These are phyloP conservation scores for Ilex paraguariensis DNA, from an alignment of 305 asterid genomes.

Conservation along the genomic window DNA sequence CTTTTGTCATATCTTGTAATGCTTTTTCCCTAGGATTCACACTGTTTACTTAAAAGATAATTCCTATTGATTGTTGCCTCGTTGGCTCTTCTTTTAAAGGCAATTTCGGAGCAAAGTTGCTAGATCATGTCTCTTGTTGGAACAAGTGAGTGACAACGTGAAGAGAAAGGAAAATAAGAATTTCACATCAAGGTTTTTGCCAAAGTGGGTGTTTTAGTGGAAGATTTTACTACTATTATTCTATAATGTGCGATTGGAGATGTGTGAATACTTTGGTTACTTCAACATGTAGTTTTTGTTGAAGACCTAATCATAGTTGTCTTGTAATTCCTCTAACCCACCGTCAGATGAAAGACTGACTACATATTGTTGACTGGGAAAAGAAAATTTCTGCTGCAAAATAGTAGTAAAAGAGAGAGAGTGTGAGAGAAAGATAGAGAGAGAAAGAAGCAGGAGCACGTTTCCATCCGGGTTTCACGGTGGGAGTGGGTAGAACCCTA, in stretches of 20 bases:
- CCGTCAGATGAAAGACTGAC: too few species aligned
- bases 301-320: too few species aligned
- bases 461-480: constrained; percentile 42
- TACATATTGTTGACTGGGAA: too few species aligned
- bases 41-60: not conserved
- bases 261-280: too few species aligned
- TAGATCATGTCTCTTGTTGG: not conserved
- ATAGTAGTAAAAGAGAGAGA: not conserved
- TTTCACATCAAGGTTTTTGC: too few species aligned
- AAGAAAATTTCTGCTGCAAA: too few species aligned
- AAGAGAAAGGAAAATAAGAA: too few species aligned
- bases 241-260: too few species aligned
- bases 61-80: not conserved
- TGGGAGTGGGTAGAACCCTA: constrained; percentile 33
- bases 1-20: not conserved
- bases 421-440: not conserved
- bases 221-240: too few species aligned
- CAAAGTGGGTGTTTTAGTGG: too few species aligned
- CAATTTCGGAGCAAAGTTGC: not conserved
- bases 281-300: too few species aligned
- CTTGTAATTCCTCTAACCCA: too few species aligned
- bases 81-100: constrained; percentile 5
- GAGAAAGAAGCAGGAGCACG: constrained; percentile 26
- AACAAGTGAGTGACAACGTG: not conserved
- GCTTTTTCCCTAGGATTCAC: constrained; percentile 1